A percentile compares a stretch with the other conserved stretches of the same genome.
Conservation (phyloP, 108 stramenopile species). For the Fistulifera solaris region DNA sequence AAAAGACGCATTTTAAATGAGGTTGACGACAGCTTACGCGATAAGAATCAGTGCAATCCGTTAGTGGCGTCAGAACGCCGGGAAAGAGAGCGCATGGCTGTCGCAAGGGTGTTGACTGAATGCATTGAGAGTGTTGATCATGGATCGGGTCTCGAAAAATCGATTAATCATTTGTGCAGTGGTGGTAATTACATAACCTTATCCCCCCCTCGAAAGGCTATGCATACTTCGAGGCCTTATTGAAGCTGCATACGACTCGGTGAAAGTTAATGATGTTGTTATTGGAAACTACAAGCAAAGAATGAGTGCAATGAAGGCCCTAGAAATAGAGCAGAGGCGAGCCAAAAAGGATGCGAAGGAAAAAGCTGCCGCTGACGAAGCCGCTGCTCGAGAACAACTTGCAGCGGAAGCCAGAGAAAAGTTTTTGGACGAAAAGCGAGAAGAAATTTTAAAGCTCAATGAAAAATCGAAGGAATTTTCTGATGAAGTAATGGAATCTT, state of each 20-base stretch:
- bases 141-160: conserved; percentile 29
- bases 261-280: conserved; percentile 52
- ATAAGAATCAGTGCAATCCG: conserved; percentile 42
- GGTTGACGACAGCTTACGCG: conserved; percentile 71
- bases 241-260: conserved; percentile 77
- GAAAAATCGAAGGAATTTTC: conserved; percentile 55
- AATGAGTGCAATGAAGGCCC: conserved; percentile 65
- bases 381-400: conserved; percentile 66
- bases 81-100: conserved; percentile 47
- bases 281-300: conserved; percentile 71
- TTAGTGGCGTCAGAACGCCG: conserved; percentile 59
- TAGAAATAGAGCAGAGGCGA: conserved; percentile 64
- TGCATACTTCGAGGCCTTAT: conserved; percentile 64
- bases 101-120: conserved; percentile 58
- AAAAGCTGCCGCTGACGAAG: conserved; percentile 55
- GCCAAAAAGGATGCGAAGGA: conserved; percentile 72
- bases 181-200: conserved; percentile 60
- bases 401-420: conserved; percentile 55
- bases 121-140: conserved; percentile 26
- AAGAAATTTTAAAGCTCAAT: conserved; percentile 59
- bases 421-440: conserved; percentile 72
- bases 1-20: conserved; percentile 70
- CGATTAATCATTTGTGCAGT: conserved; percentile 45
- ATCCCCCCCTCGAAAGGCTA: conserved; percentile 43
- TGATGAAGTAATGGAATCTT: conserved; percentile 57